Percentiles rank a stretch among this genome's conserved stretches.
Evolutionary conservation across 805 yeast genomes (phyloP).

Genomic region (Kodamaea restingae): DNA sequence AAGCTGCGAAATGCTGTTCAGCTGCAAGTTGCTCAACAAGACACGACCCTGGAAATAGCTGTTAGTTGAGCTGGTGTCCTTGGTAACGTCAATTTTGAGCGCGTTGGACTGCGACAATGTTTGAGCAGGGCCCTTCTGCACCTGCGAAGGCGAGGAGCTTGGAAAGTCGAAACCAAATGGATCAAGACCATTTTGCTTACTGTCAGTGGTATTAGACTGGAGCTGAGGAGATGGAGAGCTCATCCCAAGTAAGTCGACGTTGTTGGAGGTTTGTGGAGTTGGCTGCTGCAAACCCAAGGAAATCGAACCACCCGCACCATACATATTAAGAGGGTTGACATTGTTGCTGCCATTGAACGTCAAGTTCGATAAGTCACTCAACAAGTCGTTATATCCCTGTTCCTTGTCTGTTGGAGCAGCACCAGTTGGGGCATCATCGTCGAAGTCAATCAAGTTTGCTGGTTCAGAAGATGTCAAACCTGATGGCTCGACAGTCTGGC

Average conservation of each 20-base stretch:
- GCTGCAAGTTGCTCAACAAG: slow-evolving; percentile 48
- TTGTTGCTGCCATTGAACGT: slow-evolving; percentile 37
- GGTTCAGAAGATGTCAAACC: slow-evolving; percentile 21
- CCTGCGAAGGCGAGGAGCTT: slow-evolving; percentile 30
- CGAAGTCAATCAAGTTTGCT: slow-evolving; percentile 42
- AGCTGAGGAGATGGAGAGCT: slow-evolving; percentile 41
- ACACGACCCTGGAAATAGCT: slow-evolving; percentile 42
- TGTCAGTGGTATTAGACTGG: slow-evolving; percentile 23
- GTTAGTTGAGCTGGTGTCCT: slow-evolving; percentile 31
- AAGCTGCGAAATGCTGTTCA: slow-evolving; percentile 44
- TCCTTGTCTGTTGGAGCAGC: slow-evolving; percentile 28
- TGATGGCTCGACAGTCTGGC: slow-evolving; percentile 54
- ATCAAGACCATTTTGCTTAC: slow-evolving; percentile 24
- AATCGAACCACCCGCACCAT: slow-evolving; percentile 53
- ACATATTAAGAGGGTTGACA: slow-evolving; percentile 32
- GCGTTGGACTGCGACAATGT: slow-evolving; percentile 42
- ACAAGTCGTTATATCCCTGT: slow-evolving; percentile 58
- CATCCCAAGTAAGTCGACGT: slow-evolving; percentile 33
- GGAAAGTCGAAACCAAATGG: slow-evolving; percentile 42
- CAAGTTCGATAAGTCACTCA: slow-evolving; percentile 66
- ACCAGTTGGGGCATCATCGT: slow-evolving; percentile 37
- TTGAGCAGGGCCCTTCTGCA: slow-evolving; percentile 10
- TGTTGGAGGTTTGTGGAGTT: slow-evolving; percentile 13
- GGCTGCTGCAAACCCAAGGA: slow-evolving; percentile 26
- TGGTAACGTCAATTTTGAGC: slow-evolving; percentile 48